A percentile compares a stretch with the other conserved stretches of the same genome.
These are phyloP conservation scores for Euphorbia tirucalli DNA, from an alignment of 345 rosid genomes.

Conservation along the genomic window DNA sequence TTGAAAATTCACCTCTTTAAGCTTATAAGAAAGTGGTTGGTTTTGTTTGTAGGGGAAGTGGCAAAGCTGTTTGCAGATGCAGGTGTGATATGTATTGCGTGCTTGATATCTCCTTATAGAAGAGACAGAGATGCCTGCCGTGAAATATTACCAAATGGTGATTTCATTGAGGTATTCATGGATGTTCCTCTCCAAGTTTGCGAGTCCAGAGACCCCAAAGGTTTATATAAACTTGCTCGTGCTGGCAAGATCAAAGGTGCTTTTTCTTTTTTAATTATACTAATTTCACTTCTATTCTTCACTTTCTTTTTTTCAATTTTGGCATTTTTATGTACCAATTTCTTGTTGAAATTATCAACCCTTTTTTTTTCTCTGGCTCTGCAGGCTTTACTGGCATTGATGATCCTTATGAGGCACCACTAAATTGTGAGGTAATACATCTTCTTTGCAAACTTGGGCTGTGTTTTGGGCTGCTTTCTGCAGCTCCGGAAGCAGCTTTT, in stretches of 20 bases:
- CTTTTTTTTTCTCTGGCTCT: background rate
- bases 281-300: background rate
- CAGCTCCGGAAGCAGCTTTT: too few species aligned
- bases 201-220: conserved; percentile 34
- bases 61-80: conserved; percentile 25
- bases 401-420: conserved; percentile 31
- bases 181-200: conserved; percentile 32
- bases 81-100: conserved; percentile 26
- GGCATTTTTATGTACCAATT: background rate
- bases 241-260: conserved; percentile 33
- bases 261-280: background rate
- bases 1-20: too few species aligned
- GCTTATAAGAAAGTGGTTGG: background rate
- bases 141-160: conserved; percentile 19
- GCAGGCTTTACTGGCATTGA: conserved; percentile 33
- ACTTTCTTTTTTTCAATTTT: background rate
- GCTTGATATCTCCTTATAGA: conserved; percentile 30
- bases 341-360: background rate
- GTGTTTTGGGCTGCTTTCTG: too few species aligned
- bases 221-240: conserved; percentile 34
- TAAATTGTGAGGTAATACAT: conserved; percentile 21
- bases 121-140: conserved; percentile 27
- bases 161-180: conserved; percentile 34
- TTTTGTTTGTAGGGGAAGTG: conserved; percentile 20
- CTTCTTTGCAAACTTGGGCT: background rate